Base-by-base conservation (phyloP, 345 rosid genomes). In the Brassica nigra region DNA sequence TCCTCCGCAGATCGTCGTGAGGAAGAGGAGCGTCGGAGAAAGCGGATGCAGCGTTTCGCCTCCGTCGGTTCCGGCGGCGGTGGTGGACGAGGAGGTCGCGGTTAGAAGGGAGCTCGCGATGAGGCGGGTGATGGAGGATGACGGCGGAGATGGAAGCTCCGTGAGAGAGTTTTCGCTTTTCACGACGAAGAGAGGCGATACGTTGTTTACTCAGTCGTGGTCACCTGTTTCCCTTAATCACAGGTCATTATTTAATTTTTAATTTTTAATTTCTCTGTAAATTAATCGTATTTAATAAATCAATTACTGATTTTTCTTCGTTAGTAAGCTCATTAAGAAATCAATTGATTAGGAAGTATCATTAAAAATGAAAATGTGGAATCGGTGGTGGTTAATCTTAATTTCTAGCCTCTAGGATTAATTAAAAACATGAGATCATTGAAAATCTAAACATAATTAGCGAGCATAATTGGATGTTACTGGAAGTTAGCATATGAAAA, bases 161-260 rank as follows among this genome's bases (percentile, higher is more conserved):
- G 77, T 76, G 0, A 86, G 95, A 83, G 90, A 87, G 34, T 89
- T 64, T 73, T 86, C 87, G 3, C 73, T 88, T 31, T 89, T 91
- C 74, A 78, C 54, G 59, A 85, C 89, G 1, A 66, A 86, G n/a
- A 88, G 93, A 71, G 91, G 93, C 1, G 95, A 89, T 11, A 83
- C 89, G 34, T 65, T 92, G 83, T 95, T 95, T 80, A 90, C 93
- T 44, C 97, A 92, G 85, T 78, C 88, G 0, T 95, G 99, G 99
- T 73, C 89, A 2, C 94, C 97, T 3, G 76, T 84, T 71, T 83
- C 89, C 2, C 68, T 34, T 11, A 75, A 82, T 67, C 83, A 87
- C 87, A 91, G 97, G 99, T 92, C 57, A n/a, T 23, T 47, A 49
- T 52, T 23, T 23, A 23, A 23, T 23, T 23, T 52, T 52, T 52